phyloP scores from a whole-genome alignment of 805 yeast species.

The Tetrapisispora pingtungensis region DNA sequence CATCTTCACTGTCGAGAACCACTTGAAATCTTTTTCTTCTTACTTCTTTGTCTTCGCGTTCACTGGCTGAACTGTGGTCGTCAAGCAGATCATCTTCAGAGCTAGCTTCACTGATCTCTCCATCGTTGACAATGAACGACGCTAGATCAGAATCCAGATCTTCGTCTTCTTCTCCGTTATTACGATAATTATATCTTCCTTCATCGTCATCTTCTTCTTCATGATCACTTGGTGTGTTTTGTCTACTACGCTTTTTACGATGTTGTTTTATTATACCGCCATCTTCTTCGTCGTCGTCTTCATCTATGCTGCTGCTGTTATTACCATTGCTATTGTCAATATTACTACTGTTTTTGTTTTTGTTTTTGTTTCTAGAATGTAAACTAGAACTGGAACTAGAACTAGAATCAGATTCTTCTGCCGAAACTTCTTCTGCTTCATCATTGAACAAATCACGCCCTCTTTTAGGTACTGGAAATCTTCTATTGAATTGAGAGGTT shows the following conservation, averaged over 20 bases:
- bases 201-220: conserved; percentile 11
- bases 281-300: conserved; percentile 4
- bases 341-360: conserved; percentile 6
- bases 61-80: conserved; percentile 7
- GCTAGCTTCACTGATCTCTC: conserved; percentile 22
- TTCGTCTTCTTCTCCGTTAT: background rate
- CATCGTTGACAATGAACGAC: conserved; percentile 14
- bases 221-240: conserved; percentile 5
- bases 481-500: conserved; percentile 1
- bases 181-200: conserved; percentile 5
- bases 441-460: conserved; percentile 4
- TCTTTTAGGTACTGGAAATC: conserved; percentile 1
- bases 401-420: conserved; percentile 8
- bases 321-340: conserved; percentile 8
- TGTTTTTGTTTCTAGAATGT: background rate
- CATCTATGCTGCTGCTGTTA: conserved; percentile 4
- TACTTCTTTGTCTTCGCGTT: background rate
- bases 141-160: conserved; percentile 11
- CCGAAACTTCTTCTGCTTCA: conserved; percentile 8
- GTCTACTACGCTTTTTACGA: background rate
- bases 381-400: background rate
- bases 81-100: conserved; percentile 14
- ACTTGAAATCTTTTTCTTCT: conserved; percentile 16
- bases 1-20: conserved; percentile 20
- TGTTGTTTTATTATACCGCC: background rate